These are phyloP conservation scores for Saccharomycopsis schoenii DNA, from an alignment of 805 yeast genomes.

Conservation along the genomic window DNA sequence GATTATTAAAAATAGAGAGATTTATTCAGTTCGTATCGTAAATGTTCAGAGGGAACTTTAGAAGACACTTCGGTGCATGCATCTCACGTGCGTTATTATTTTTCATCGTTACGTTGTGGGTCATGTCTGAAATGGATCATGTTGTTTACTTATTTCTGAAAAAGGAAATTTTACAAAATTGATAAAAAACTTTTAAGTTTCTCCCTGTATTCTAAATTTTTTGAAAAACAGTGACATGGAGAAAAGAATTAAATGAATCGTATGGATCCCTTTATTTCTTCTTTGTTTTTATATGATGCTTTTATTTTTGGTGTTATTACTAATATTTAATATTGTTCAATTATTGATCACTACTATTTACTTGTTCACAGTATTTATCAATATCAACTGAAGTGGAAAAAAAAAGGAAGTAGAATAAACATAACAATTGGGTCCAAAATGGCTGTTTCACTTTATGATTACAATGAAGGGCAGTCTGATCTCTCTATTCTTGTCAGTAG, in stretches of 20 bases:
- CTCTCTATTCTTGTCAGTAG: not conserved
- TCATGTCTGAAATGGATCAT: not conserved
- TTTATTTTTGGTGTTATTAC: not conserved
- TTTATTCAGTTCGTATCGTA: no score
- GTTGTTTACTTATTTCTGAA: not conserved
- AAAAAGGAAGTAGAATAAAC: not conserved
- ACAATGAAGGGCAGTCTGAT: not conserved
- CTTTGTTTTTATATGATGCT: not conserved
- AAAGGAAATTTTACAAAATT: not conserved
- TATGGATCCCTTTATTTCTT: not conserved
- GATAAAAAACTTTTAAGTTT: not conserved
- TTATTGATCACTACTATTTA: not conserved
- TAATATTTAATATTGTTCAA: no score
- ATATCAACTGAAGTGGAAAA: not conserved
- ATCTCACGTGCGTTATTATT: no score
- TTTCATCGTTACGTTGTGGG: not conserved
- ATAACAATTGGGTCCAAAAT: not conserved
- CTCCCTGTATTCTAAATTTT: not conserved
- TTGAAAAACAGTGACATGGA: not conserved
- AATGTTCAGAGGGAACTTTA: no score
- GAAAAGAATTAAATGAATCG: not conserved
- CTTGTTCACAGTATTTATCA: no score
- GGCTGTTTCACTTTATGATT: slow-evolving; percentile 1
- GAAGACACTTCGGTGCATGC: no score
- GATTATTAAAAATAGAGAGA: not conserved